Base-by-base conservation (phyloP, 2,329 filamentous ascomycete genomes). In the Sporothrix brasiliensis region DNA sequence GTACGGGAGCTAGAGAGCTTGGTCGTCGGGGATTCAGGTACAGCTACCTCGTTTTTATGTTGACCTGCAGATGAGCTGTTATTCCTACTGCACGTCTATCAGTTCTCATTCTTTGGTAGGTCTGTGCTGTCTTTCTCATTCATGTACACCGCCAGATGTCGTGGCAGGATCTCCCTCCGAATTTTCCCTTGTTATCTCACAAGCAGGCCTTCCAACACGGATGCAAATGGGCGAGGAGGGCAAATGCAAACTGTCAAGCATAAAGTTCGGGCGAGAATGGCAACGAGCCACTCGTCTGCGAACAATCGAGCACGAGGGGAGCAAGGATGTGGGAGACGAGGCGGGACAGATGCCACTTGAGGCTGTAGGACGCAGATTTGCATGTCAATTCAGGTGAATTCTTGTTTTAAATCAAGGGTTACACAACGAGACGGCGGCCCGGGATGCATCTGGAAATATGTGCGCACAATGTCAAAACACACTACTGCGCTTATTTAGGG, bases 241-340 rank as follows among this genome's bases (percentile, higher is more conserved):
- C 27, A 53, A 27, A 19, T 4, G 53, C 49, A 60, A 39, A n/a
- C 50, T 44, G 56, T 53, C 19, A n/a, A 19, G 21, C 44, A 19
- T 41, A 56, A 6, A 34, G 10, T 66, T 50, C 60, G 49, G 24
- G 60, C 4, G 65, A 71, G 39, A 49, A 65, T 10, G 6, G 7
- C n/a, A 24, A 56, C 47, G 69, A 65, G 41, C 69, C 69, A 71
- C 65, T 71, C 56, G 69, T 50, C 66, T 71, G 69, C 52, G 30
- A 4, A 54, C 41, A n/a, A 30, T 49, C 13, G 5, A 41, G 65
- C 69, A 71, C 69, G 69, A 49, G 69, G 69, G 39, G 52, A 19
- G 61, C 41, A 30, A 65, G 49, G 27, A 49, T 30, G 6, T 19
- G 0, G 7, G n/a, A 19, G 54, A 41, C 39, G 16, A 11, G 34